Conservation (phyloP, 768 basidiomycete species). For the Suillus bovinus region DNA sequence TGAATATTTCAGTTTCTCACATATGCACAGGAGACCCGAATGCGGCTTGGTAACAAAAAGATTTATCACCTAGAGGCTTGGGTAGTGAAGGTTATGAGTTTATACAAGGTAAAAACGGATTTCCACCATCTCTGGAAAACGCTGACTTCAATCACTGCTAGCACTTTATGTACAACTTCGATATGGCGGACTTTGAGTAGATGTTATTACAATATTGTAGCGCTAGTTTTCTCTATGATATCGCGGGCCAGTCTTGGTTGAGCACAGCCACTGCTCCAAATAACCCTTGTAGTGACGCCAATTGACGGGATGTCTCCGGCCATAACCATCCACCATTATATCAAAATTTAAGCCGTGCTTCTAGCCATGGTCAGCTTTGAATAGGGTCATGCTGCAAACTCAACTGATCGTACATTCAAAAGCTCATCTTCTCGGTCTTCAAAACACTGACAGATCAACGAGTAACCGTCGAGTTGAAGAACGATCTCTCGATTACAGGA, state of each 20-base stretch:
- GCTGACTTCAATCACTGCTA: slow-evolving; percentile 8
- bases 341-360: not conserved
- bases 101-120: slow-evolving; percentile 64
- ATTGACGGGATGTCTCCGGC: not conserved
- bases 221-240: slow-evolving; percentile 1
- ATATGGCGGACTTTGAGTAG: slow-evolving; percentile 38
- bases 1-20: not conserved
- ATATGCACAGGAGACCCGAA: slow-evolving; percentile 77
- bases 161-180: slow-evolving; percentile 35
- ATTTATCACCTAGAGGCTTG: slow-evolving; percentile 98
- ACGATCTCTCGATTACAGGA: slow-evolving; percentile 95
- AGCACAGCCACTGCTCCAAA: slow-evolving; percentile 4
- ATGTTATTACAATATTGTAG: not conserved
- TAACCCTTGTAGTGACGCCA: not conserved
- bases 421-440: slow-evolving; percentile 97
- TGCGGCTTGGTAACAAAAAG: slow-evolving; percentile 90
- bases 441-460: slow-evolving; percentile 98
- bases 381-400: slow-evolving; percentile 13
- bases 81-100: slow-evolving; percentile 94
- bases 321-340: not conserved
- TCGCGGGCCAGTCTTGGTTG: not conserved
- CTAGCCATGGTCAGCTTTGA: slow-evolving; percentile 27
- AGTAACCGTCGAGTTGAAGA: slow-evolving; percentile 97
- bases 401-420: slow-evolving; percentile 24
- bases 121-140: slow-evolving; percentile 11